phyloP scores from a whole-genome alignment of 2,329 filamentous ascomycete genomes.

The Claviceps purpurea region DNA sequence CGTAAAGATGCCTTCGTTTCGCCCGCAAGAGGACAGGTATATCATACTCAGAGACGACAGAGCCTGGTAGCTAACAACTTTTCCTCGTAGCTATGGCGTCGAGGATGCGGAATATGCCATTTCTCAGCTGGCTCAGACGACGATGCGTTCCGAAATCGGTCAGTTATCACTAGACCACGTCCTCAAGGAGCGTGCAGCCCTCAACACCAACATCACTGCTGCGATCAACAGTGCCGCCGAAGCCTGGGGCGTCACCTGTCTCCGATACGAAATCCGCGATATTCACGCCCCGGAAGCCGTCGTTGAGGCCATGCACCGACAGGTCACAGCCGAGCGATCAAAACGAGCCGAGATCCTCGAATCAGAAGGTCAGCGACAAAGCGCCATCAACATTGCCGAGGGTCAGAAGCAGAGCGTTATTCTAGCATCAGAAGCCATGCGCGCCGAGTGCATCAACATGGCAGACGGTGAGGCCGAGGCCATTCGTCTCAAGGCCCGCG shows the following conservation, averaged over 20 bases:
- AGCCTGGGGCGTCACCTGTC: constrained; percentile 90
- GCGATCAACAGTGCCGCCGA: constrained; percentile 97
- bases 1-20: not conserved
- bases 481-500: constrained; percentile 71
- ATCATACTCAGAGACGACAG: no score
- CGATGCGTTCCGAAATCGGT: constrained; percentile 97
- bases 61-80: not conserved
- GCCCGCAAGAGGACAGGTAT: no score
- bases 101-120: constrained; percentile 99
- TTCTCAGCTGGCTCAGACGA: constrained; percentile 92
- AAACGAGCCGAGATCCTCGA: constrained; percentile 97
- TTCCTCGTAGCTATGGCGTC: constrained; percentile 65
- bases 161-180: constrained; percentile 95
- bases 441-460: constrained; percentile 83
- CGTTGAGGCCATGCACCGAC: constrained; percentile 94
- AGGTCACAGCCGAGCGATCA: constrained; percentile 91
- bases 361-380: constrained; percentile 91
- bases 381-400: constrained; percentile 97
- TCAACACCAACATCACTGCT: constrained; percentile 97
- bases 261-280: constrained; percentile 95
- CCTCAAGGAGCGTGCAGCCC: constrained; percentile 85
- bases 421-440: constrained; percentile 81
- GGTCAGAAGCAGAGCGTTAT: constrained; percentile 96
- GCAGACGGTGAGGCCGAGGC: constrained; percentile 90
- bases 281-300: constrained; percentile 92